phyloP scores from a whole-genome alignment of 2,329 filamentous ascomycete genomes.

The Diaporthe capsici region DNA sequence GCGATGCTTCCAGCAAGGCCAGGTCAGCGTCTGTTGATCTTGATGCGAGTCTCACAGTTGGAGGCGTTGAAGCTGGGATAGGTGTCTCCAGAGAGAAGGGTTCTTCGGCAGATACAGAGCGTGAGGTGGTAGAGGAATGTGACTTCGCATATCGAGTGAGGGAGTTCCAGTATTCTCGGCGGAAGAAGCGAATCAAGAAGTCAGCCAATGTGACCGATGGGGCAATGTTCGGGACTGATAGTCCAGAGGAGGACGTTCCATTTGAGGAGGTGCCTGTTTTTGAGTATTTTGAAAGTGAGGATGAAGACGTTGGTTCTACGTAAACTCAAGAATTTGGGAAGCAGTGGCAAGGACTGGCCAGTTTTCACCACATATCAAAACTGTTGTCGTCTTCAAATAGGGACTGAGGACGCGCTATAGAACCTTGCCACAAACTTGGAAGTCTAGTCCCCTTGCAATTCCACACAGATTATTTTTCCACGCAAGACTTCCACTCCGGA shows the following conservation, averaged over 20 bases:
- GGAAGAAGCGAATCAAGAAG: slow-evolving; percentile 12
- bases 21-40: background rate
- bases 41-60: background rate
- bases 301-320: background rate
- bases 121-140: slow-evolving; percentile 5
- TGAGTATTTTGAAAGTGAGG: slow-evolving; percentile 15
- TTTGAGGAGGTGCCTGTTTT: slow-evolving; percentile 6
- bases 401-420: background rate
- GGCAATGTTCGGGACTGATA: background rate
- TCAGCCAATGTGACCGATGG: background rate
- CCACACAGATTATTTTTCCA: background rate
- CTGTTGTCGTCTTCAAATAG: background rate
- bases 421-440: background rate
- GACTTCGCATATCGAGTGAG: slow-evolving; percentile 18
- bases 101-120: background rate
- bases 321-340: background rate
- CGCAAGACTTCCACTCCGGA: background rate
- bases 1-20: background rate
- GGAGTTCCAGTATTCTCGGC: slow-evolving; percentile 15
- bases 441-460: background rate
- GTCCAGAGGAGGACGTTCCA: background rate
- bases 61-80: background rate
- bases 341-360: background rate
- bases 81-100: background rate
- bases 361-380: background rate